Percentiles rank a stretch among this genome's conserved stretches.
Conservation (phyloP, 2,329 filamentous ascomycete species). For the Colletotrichum sidae region DNA sequence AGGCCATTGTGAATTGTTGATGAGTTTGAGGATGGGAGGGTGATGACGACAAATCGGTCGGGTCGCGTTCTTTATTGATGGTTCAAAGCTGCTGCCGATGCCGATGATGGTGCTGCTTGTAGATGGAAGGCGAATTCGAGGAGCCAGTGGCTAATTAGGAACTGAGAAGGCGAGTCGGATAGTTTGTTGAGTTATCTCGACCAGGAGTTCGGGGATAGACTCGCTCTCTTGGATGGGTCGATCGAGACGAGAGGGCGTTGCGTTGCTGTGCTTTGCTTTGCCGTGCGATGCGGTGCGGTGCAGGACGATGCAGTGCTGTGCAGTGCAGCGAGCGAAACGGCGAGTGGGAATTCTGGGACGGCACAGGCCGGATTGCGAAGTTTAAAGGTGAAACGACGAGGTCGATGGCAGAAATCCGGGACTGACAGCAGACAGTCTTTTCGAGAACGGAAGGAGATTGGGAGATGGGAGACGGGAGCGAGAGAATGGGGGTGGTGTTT, state of each 20-base stretch:
- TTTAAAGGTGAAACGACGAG: constrained; percentile 38
- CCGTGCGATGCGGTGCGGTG: neutral
- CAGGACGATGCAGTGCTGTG: neutral
- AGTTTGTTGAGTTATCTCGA: constrained; percentile 13
- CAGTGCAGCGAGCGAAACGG: constrained; percentile 32
- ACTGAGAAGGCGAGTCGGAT: constrained; percentile 2
- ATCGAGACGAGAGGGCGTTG: neutral
- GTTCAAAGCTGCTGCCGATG: constrained; percentile 13
- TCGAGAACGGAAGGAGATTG: constrained; percentile 19
- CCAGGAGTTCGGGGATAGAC: constrained; percentile 10
- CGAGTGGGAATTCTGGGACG: constrained; percentile 35
- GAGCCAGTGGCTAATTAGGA: constrained; percentile 16
- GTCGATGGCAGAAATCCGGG: constrained; percentile 37
- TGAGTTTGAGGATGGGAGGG: constrained; percentile 13
- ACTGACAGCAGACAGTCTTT: constrained; percentile 37
- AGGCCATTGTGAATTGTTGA: constrained; percentile 50
- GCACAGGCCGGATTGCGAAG: constrained; percentile 38
- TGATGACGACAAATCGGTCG: constrained; percentile 2
- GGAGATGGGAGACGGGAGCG: constrained; percentile 16
- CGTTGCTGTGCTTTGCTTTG: neutral
- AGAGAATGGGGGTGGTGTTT: constrained; percentile 38
- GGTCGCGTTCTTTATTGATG: constrained; percentile 29
- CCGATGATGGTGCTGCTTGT: too few relatives aligned
- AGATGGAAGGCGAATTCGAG: constrained; percentile 1
- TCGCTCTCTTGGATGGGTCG: neutral